phyloP scores from a whole-genome alignment of 768 basidiomycete species.

The Suillus discolor region DNA sequence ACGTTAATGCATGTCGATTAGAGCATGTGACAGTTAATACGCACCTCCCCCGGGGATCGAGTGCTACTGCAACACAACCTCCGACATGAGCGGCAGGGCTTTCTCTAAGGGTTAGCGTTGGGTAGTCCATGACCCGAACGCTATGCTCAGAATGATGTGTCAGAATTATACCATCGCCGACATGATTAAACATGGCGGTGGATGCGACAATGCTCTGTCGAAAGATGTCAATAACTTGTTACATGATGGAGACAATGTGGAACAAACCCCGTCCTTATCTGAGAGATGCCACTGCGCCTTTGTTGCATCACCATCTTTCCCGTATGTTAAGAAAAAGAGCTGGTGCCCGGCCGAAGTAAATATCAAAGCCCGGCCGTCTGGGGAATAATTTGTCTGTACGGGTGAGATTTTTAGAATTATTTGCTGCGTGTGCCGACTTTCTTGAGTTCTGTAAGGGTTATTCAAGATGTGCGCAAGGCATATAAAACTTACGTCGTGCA shows the following conservation, averaged over 20 bases:
- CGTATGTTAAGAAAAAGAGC: constrained; percentile 61
- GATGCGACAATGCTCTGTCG: constrained; percentile 53
- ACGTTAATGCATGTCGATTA: constrained; percentile 4
- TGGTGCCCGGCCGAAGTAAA: constrained; percentile 64
- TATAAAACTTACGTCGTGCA: constrained; percentile 62
- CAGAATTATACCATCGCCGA: constrained; percentile 70
- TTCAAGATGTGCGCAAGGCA: not conserved
- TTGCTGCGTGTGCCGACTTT: constrained; percentile 71
- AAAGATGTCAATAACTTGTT: not conserved
- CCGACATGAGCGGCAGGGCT: constrained; percentile 76
- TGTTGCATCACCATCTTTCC: constrained; percentile 52
- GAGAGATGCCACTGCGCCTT: constrained; percentile 53
- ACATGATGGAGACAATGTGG: not conserved
- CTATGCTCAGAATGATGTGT: constrained; percentile 66
- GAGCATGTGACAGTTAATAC: constrained; percentile 9
- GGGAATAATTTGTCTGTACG: constrained; percentile 67
- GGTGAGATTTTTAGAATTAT: constrained; percentile 60
- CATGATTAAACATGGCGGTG: constrained; percentile 75
- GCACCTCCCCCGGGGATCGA: constrained; percentile 80
- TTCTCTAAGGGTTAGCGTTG: constrained; percentile 58
- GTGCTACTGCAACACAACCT: constrained; percentile 73
- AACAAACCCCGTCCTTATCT: constrained; percentile 32
- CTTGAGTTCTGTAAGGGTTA: constrained; percentile 38
- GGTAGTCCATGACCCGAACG: constrained; percentile 71
- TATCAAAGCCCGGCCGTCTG: constrained; percentile 67